Base-by-base conservation (phyloP, 768 basidiomycete genomes). In the Mycena filopes region DNA sequence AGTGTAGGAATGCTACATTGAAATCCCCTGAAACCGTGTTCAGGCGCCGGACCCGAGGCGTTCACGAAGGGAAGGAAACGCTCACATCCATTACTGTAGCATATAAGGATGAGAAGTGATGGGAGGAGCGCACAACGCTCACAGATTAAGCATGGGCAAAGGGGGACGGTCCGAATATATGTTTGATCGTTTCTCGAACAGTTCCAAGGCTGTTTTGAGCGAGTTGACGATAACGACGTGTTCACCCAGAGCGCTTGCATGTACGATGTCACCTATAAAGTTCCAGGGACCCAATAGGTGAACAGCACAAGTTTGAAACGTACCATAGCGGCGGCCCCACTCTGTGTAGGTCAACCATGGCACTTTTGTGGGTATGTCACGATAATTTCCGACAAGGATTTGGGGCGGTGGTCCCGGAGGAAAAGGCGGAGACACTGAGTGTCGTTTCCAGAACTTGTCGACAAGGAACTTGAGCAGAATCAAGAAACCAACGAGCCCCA, bases 171-270 rank as follows among this genome's bases (percentile, higher is more conserved):
- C 69, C 2, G 73, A 74, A 60, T 72, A 73, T 25, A 73, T 71
- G 23, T 60, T 41, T 2, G 73, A 65, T 10, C 72, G 65, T 49
- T 70, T 72, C 20, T 73, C 73, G 12, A 74, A 63, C 7, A 74
- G 62, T 33, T 74, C 68, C 12, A 51, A 23, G 3, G 73, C 72
- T 26, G 71, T 72, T 42, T 78, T 64, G 23, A 69, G 28, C 4
- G 70, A 67, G 60, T 76, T 77, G 23, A 78, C 66, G 31, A 78
- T 61, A 31, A 79, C 61, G n/a, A 71, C 66, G 40, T 74, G 75
- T 29, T 69, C 62, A 7, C 74, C 75, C 26, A 73, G 62, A 2
- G 65, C 65, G 23, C 57, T 58, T 9, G 71, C 57, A 50, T 74
- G 72, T 15, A 77, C 36, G 11, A 77, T 60, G 33, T 68, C 65